Base-by-base conservation (phyloP, 2,329 filamentous ascomycete species). In the Xylaria sp. region DNA sequence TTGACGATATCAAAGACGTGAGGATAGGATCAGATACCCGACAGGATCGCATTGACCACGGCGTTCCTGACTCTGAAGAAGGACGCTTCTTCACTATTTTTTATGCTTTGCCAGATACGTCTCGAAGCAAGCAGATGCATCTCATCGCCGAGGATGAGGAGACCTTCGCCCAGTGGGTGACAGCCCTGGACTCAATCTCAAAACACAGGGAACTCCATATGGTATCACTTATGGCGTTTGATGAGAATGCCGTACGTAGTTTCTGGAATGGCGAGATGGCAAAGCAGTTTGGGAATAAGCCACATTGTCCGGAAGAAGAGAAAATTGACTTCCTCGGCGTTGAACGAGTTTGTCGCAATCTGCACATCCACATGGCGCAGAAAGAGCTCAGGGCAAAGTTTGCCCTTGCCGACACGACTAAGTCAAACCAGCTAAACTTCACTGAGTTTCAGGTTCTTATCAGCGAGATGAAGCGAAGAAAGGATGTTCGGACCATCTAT, bases 1-100 rank as follows among this genome's bases (percentile, higher is more conserved):
- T 99, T 66, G 95, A 99, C 72, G 93, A 98, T 75, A 94, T 99
- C 71, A 90, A 92, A 72, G 93, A 97, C 73, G 93, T 98, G 50
- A 89, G 94, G 65, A 87, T 89, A 35, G 93, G 92, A 17, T 85
- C 86, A 12, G 92, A 98, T 74, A 92, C 94, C 17, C 88, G 91
- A 60, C 94, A 96, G 74, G 96, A 97, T 74, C 90, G 92, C 43
- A 88, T 94, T 71, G 94, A 97, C 75, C 92, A 91, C 73, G 87
- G 88, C 40, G 80, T 95, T 21, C 79, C 89, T 0, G 85, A 89
- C 54, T 80, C 86, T 5, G 85, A 88, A 40, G 90, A 94, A 70
- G 79, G 83, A 7, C 87, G 87, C 14, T 96, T 94, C 86, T 94
- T 98, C 73, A 96, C 94, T 28, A 92, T 99, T 68, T 86, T 97